Evolutionary conservation across 495 filamentous ascomycete genomes (phyloP).

Genomic region (Chlorociboria aeruginascens): DNA sequence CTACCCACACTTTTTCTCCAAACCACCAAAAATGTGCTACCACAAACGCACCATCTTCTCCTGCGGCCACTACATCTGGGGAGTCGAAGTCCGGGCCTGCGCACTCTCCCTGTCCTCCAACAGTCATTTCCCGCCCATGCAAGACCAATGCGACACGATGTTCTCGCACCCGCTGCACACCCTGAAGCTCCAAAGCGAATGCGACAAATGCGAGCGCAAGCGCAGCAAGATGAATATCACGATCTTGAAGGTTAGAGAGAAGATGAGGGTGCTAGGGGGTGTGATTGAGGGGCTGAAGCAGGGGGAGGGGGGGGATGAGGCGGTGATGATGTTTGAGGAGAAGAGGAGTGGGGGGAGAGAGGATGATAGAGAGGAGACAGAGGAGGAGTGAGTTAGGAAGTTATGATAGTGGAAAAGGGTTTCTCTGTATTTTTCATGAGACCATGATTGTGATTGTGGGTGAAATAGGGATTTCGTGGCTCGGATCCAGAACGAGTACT

Average conservation of each 20-base stretch:
- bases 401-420: too few species aligned
- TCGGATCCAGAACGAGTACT: too few species aligned
- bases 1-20: too few species aligned
- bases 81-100: slow-evolving; percentile 9
- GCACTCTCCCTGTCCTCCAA: background rate
- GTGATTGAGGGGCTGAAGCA: background rate
- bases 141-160: slow-evolving; percentile 13
- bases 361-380: too few species aligned
- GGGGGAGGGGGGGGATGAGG: background rate
- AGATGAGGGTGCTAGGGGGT: background rate
- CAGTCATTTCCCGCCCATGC: background rate
- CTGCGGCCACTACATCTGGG: slow-evolving; percentile 21
- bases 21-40: slow-evolving; percentile 18
- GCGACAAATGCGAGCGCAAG: slow-evolving; percentile 9
- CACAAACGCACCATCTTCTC: slow-evolving; percentile 18
- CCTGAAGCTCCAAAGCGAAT: slow-evolving; percentile 5
- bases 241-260: background rate
- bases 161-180: slow-evolving; percentile 18
- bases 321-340: too few species aligned
- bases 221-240: background rate
- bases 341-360: too few species aligned
- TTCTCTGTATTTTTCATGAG: too few species aligned
- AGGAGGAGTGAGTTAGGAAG: too few species aligned
- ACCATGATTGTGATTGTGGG: too few species aligned
- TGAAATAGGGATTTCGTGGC: too few species aligned